Conservation (phyloP, 371 early-diverging fungal genomes). For the Dentiscutata heterogama region DNA sequence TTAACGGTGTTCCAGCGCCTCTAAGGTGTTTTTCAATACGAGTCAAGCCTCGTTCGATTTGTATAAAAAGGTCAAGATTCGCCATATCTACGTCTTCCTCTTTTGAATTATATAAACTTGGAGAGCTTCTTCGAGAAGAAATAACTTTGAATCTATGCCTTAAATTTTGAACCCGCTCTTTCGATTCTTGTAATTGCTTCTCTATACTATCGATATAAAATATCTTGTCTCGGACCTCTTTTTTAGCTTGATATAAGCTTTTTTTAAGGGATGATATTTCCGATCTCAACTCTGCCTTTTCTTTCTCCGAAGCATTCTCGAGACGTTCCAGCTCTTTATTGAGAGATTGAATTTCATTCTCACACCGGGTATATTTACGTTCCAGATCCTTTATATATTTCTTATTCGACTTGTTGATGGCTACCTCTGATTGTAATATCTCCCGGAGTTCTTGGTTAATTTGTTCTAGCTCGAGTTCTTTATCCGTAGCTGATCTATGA, state of each 20-base stretch:
- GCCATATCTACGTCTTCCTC: not conserved
- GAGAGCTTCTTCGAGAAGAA: not conserved
- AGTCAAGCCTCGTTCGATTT: not conserved
- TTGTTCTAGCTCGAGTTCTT: not conserved
- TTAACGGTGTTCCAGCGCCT: not conserved
- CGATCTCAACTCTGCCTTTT: conserved; percentile 16
- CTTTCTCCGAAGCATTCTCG: not conserved
- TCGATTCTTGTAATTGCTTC: not conserved
- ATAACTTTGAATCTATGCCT: not conserved
- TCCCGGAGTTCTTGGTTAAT: too few species aligned
- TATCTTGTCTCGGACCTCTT: not conserved
- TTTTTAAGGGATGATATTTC: not conserved
- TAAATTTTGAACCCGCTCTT: not conserved
- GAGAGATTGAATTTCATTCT: not conserved
- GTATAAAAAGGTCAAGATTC: conserved; percentile 4
- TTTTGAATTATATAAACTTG: not conserved
- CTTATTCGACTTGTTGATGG: not conserved
- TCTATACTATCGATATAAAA: not conserved
- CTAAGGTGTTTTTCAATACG: not conserved
- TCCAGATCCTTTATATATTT: not conserved
- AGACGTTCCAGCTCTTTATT: not conserved
- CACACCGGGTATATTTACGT: not conserved
- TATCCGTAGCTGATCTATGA: not conserved
- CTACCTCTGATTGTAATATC: too few species aligned
- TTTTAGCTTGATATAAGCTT: not conserved